phyloP scores from a whole-genome alignment of 2,329 filamentous ascomycete genomes.

The Periglandula ipomoeae region DNA sequence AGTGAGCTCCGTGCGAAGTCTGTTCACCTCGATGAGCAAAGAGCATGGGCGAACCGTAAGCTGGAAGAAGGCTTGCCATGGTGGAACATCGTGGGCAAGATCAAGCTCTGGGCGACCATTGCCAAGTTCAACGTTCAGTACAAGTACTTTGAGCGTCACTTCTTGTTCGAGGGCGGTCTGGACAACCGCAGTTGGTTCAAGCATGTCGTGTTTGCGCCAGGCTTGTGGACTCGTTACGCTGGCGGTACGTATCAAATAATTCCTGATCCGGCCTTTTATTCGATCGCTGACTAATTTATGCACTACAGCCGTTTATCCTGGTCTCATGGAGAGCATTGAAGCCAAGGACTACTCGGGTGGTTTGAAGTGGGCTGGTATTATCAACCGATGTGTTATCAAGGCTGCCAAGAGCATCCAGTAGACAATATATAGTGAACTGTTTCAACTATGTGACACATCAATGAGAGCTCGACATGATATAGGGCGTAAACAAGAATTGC shows the following conservation, averaged over 20 bases:
- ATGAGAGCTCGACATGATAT: too few relatives aligned
- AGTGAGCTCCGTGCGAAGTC: constrained; percentile 30
- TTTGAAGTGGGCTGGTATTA: constrained; percentile 49
- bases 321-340: constrained; percentile 54
- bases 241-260: constrained; percentile 44
- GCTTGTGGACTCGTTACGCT: constrained; percentile 83
- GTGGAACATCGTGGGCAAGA: constrained; percentile 66
- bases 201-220: constrained; percentile 87
- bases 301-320: constrained; percentile 51
- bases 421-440: not conserved
- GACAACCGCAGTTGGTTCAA: constrained; percentile 85
- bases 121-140: constrained; percentile 67
- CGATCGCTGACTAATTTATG: not conserved
- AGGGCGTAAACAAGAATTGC: too few relatives aligned
- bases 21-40: constrained; percentile 34
- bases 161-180: constrained; percentile 66
- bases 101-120: constrained; percentile 55
- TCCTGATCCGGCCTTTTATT: too few relatives aligned
- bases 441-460: too few relatives aligned
- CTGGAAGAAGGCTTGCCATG: constrained; percentile 54
- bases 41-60: constrained; percentile 32
- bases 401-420: constrained; percentile 32
- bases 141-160: constrained; percentile 73
- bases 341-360: constrained; percentile 48
- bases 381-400: constrained; percentile 38